phyloP scores from a whole-genome alignment of 1,139 yeast species.

The Geotrichum phurueaensis region DNA sequence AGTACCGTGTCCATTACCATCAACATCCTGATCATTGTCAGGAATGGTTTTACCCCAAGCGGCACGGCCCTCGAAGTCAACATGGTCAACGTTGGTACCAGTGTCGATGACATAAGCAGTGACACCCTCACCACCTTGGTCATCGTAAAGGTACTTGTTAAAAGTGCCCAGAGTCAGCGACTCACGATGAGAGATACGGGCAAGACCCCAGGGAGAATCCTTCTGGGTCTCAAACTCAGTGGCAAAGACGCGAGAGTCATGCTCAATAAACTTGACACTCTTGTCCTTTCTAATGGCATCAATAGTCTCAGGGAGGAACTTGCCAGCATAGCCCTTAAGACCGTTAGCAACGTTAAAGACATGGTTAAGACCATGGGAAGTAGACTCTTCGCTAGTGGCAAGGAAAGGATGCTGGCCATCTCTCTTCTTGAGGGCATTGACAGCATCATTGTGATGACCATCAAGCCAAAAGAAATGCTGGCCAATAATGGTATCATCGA shows the following conservation, averaged over 20 bases:
- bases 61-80: conserved; percentile 86
- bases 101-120: conserved; percentile 85
- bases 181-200: conserved; percentile 85
- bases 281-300: conserved; percentile 40
- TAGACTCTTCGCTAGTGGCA: conserved; percentile 33
- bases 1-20: conserved; percentile 89
- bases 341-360: conserved; percentile 51
- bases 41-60: conserved; percentile 91
- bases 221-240: conserved; percentile 60
- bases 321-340: conserved; percentile 48
- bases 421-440: conserved; percentile 15
- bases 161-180: conserved; percentile 49
- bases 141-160: conserved; percentile 77
- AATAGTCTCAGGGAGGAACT: conserved; percentile 64
- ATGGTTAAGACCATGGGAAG: conserved; percentile 52
- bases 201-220: conserved; percentile 95
- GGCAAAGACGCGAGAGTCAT: conserved; percentile 69
- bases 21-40: conserved; percentile 69
- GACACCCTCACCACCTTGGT: conserved; percentile 81
- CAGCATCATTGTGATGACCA: conserved; percentile 10
- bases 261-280: conserved; percentile 64
- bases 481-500: conserved; percentile 13
- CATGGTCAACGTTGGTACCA: conserved; percentile 72
- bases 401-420: conserved; percentile 39
- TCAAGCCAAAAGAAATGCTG: conserved; percentile 18